Percentiles rank a stretch among this genome's conserved stretches.
These are phyloP conservation scores for Naganishia vaughanmartiniae DNA, from an alignment of 768 basidiomycete genomes.

Conservation along the genomic window DNA sequence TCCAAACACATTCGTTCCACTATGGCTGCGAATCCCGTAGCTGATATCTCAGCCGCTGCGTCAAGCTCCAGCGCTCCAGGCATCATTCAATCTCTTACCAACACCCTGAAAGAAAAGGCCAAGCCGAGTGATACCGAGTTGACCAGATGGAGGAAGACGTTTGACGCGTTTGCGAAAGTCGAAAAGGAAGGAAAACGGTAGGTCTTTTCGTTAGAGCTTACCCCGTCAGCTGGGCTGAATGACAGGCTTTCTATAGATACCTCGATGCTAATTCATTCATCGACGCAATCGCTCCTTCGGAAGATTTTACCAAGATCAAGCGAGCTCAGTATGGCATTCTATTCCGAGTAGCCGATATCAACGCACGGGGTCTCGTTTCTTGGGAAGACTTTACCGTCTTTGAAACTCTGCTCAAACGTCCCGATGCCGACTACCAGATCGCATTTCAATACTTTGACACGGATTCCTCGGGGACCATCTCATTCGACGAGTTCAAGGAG, in stretches of 20 bases:
- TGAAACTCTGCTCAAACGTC: constrained; percentile 84
- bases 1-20: not conserved
- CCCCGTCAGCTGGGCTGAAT: not conserved
- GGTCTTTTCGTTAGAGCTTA: not conserved
- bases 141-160: constrained; percentile 81
- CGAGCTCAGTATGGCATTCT: constrained; percentile 80
- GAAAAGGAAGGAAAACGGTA: constrained; percentile 63
- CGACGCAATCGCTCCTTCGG: constrained; percentile 85
- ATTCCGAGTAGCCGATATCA: constrained; percentile 50
- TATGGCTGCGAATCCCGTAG: constrained; percentile 13
- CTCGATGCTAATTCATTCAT: constrained; percentile 85
- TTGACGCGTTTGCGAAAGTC: constrained; percentile 75
- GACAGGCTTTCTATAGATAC: constrained; percentile 59
- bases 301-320: constrained; percentile 79
- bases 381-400: constrained; percentile 98
- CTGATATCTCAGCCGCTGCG: not conserved
- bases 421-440: constrained; percentile 96
- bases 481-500: constrained; percentile 90
- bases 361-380: constrained; percentile 46
- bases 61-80: not conserved
- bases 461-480: constrained; percentile 86
- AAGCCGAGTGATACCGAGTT: constrained; percentile 67
- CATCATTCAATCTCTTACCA: constrained; percentile 10
- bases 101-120: constrained; percentile 31
- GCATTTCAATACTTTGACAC: constrained; percentile 96